phyloP scores from a whole-genome alignment of 108 stramenopile genomes.

The Mayamaea pseudoterrestris region DNA sequence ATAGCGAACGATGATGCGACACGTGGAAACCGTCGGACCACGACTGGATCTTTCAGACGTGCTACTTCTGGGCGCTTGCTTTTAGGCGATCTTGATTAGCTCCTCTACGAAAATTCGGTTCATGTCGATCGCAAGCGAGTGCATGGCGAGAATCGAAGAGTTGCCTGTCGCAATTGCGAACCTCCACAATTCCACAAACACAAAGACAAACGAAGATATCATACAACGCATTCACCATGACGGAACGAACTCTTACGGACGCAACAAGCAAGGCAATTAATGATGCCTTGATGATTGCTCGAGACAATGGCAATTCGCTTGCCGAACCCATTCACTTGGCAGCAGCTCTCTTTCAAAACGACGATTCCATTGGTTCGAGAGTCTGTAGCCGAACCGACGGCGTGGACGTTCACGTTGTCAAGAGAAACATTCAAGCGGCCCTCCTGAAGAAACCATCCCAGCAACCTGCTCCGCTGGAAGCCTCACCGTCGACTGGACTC shows the following conservation, averaged over 20 bases:
- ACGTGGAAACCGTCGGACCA: too few relatives aligned
- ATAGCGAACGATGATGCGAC: too few relatives aligned
- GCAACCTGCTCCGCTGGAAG: slow-evolving; percentile 68
- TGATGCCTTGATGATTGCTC: slow-evolving; percentile 36
- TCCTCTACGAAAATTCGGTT: too few relatives aligned
- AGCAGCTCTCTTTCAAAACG: slow-evolving; percentile 36
- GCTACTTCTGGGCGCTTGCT: too few relatives aligned
- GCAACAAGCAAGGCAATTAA: slow-evolving; percentile 63
- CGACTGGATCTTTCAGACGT: too few relatives aligned
- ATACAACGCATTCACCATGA: slow-evolving; percentile 22
- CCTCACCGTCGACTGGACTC: slow-evolving; percentile 27
- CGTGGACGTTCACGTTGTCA: slow-evolving; percentile 42
- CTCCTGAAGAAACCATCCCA: slow-evolving; percentile 64
- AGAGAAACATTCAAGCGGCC: slow-evolving; percentile 40
- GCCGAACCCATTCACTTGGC: slow-evolving; percentile 72
- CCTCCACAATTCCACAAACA: too few relatives aligned
- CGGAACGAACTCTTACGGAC: slow-evolving; percentile 68
- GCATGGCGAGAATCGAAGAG: too few relatives aligned
- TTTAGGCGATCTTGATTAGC: too few relatives aligned
- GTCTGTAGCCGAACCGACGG: slow-evolving; percentile 30
- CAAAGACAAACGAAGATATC: neutral
- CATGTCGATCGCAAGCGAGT: too few relatives aligned
- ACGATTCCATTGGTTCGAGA: slow-evolving; percentile 59
- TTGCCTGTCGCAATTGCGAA: too few relatives aligned
- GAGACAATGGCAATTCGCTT: slow-evolving; percentile 61